These are phyloP conservation scores for Rhizopogon roseolus DNA, from an alignment of 768 basidiomycete species.

Conservation along the genomic window DNA sequence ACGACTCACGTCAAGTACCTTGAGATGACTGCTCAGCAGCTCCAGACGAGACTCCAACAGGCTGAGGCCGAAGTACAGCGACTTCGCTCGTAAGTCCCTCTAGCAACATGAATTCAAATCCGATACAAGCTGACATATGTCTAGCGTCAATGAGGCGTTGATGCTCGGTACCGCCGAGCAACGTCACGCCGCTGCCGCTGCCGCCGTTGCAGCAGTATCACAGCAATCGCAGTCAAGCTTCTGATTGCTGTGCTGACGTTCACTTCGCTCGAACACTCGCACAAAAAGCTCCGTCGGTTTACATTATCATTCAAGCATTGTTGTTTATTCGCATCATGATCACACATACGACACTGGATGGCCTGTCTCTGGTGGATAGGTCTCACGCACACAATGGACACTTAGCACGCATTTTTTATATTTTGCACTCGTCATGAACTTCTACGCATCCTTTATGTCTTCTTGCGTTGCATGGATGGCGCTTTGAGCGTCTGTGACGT, in stretches of 20 bases:
- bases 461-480: constrained; percentile 13
- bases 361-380: constrained; percentile 44
- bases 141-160: constrained; percentile 79
- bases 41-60: constrained; percentile 71
- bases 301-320: constrained; percentile 33
- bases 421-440: constrained; percentile 40
- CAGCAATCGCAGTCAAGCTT: constrained; percentile 35
- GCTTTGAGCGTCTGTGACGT: constrained; percentile 17
- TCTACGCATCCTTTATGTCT: constrained; percentile 16
- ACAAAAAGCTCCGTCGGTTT: constrained; percentile 25
- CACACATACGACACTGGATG: constrained; percentile 35
- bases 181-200: constrained; percentile 53
- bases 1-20: constrained; percentile 85
- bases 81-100: constrained; percentile 50
- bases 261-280: constrained; percentile 10
- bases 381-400: constrained; percentile 50
- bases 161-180: constrained; percentile 84
- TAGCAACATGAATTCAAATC: neutral
- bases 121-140: neutral
- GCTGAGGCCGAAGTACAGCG: constrained; percentile 79
- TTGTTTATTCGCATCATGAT: constrained; percentile 30
- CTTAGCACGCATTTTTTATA: constrained; percentile 32
- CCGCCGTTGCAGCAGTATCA: constrained; percentile 50
- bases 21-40: constrained; percentile 71
- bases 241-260: constrained; percentile 34